Conservation (phyloP, 192 early-diverging fungal species). For the Funneliformis geosporum region DNA sequence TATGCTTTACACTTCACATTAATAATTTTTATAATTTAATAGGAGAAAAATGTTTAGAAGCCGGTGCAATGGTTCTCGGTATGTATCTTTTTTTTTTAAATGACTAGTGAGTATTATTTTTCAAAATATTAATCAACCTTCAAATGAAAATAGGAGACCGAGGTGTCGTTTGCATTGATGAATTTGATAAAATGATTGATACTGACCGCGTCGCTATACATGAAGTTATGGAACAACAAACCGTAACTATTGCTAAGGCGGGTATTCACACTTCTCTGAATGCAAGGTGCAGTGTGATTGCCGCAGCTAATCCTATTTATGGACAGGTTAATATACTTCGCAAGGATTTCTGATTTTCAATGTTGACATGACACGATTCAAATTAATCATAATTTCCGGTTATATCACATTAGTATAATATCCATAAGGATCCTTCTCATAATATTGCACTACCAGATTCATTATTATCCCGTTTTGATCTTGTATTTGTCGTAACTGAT, state of each 20-base stretch:
- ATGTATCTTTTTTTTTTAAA: not conserved
- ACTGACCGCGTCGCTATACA: constrained; percentile 98
- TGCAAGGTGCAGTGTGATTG: constrained; percentile 94
- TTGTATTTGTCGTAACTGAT: constrained; percentile 95
- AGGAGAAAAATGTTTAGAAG: constrained; percentile 88
- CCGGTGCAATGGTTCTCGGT: constrained; percentile 98
- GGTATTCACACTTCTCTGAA: constrained; percentile 99
- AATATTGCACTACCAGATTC: constrained; percentile 98
- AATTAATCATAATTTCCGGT: not conserved
- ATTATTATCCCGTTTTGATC: constrained; percentile 94
- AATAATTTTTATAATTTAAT: not conserved
- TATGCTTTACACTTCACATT: not conserved
- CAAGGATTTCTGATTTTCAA: not conserved
- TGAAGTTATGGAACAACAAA: constrained; percentile 99
- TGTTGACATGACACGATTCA: not conserved
- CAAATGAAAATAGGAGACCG: constrained; percentile 55
- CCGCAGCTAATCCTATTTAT: constrained; percentile 95
- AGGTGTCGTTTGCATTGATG: constrained; percentile 98
- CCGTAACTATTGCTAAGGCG: constrained; percentile 95
- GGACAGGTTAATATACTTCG: constrained; percentile 49
- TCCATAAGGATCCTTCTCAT: constrained; percentile 81
- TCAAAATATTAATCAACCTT: not conserved
- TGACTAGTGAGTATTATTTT: not conserved
- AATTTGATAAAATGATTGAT: constrained; percentile 99
- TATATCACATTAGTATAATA: constrained; percentile 64